Evolutionary conservation across 305 asterid species (phyloP).

Genomic region (Stenogyne calaminthoides): DNA sequence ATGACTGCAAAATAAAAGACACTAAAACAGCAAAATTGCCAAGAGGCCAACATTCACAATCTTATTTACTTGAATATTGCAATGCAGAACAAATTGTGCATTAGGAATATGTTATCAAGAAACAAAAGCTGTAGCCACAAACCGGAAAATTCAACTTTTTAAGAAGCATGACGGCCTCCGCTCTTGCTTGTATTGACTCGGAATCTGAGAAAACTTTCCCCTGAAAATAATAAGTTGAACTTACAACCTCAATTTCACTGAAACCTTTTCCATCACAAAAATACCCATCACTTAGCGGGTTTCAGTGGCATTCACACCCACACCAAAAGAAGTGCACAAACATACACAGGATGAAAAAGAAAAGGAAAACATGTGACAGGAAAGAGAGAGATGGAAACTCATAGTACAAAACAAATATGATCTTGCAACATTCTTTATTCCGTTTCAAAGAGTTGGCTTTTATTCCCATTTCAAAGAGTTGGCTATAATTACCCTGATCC

Average conservation of each 20-base stretch:
- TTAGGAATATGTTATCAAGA: conserved; percentile 18
- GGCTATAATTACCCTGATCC: conserved; percentile 12
- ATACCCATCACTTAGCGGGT: conserved; percentile 10
- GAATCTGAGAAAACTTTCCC: conserved; percentile 94
- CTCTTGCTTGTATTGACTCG: conserved; percentile 97
- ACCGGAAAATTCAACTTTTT: conserved; percentile 95
- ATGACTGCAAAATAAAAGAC: conserved; percentile 17
- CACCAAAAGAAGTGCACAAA: conserved; percentile 1
- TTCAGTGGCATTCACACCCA: conserved; percentile 5
- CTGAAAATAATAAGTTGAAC: conserved; percentile 51
- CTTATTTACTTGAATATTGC: not conserved
- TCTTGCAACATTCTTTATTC: conserved; percentile 1
- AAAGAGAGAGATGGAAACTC: not conserved
- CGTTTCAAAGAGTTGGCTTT: too few relatives aligned
- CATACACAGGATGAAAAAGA: not conserved
- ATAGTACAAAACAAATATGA: not conserved
- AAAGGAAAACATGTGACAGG: not conserved
- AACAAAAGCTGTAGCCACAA: conserved; percentile 37
- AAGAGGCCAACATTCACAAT: conserved; percentile 1
- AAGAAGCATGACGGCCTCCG: conserved; percentile 98
- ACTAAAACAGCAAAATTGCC: too few relatives aligned
- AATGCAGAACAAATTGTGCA: conserved; percentile 1
- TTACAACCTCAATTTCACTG: conserved; percentile 4
- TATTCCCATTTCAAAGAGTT: conserved; percentile 9
- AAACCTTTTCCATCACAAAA: conserved; percentile 6